Evolutionary conservation across 345 rosid genomes (phyloP), one percentile per base, ranked within the genome.

Genomic region (Lepidium didymum): DNA sequence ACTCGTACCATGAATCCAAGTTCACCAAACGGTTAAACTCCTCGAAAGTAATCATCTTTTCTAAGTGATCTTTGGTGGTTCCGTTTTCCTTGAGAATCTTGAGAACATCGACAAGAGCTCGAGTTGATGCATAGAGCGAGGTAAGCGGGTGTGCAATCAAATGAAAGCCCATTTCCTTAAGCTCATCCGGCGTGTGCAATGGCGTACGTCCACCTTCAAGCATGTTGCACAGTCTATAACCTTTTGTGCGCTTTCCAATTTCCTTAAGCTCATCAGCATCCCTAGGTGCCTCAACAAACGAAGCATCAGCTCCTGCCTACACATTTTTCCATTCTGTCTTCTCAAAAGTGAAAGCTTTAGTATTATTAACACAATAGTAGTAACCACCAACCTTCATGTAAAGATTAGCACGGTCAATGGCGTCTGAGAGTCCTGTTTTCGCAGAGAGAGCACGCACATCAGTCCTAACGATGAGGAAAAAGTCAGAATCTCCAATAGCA

Each of bases 201-300:
- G 85, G 85, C 3, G 87, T 83, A 3, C 68, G 62, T 15, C 90
- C 86, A 16, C 87, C 84, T 83, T 81, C 87, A 47, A 81, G 55
- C 87, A 81, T 78, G 68, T 85, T 83, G 53, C 86, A 83, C 10
- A 78, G 69, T 58, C 84, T 69, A 51, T 74, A 83, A 5, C 81
- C 87, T 33, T 78, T 85, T 41, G 84, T 78, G 6, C 53, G 66
- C 7, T 40, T 58, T 33, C 80, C 85, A 2, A 78, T 81, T 70
- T 83, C 85, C 71, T 61, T 78, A 10, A 74, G 73, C 74, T 67
- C 73, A 6, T 67, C 69, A 0, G 81, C 80, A 33, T 81, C 74
- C 62, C 84, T 79, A 1, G 84, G 82, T 27, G 80, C 87, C 64
- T 83, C 82, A 7, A 78, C 86, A 64, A 74, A 80, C 64, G 56